Conservation (phyloP, 345 rosid species). For the Acer negundo region DNA sequence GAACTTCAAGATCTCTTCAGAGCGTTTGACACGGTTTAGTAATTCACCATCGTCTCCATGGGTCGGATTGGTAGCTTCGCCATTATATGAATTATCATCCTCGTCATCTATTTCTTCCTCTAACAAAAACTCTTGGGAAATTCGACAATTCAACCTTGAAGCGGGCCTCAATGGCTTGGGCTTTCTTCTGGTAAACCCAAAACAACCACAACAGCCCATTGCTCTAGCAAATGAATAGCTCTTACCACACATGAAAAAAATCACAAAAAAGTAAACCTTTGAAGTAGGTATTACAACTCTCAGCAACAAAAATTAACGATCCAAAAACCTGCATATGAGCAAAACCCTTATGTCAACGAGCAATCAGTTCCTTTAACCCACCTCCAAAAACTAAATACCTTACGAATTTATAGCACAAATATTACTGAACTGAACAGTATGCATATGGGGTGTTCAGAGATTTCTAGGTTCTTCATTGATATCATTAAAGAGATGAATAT, state of each 20-base stretch:
- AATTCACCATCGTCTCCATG: slow-evolving; percentile 57
- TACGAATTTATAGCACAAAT: too few relatives aligned
- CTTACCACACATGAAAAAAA: slow-evolving; percentile 55
- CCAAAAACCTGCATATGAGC: slow-evolving; percentile 36
- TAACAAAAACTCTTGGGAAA: slow-evolving; percentile 57
- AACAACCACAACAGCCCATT: slow-evolving; percentile 95
- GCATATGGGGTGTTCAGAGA: neutral
- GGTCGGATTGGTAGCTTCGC: slow-evolving; percentile 51
- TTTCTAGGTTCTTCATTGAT: neutral
- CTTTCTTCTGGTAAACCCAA: slow-evolving; percentile 61
- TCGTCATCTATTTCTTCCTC: slow-evolving; percentile 61
- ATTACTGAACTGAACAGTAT: neutral
- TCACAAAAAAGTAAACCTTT: slow-evolving; percentile 6
- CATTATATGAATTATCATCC: slow-evolving; percentile 53
- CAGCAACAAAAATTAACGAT: slow-evolving; percentile 18
- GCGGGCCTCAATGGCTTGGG: slow-evolving; percentile 38
- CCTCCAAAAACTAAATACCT: neutral
- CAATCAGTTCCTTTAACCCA: slow-evolving; percentile 2
- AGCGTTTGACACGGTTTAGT: slow-evolving; percentile 45
- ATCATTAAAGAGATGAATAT: neutral
- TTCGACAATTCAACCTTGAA: slow-evolving; percentile 34
- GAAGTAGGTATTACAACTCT: slow-evolving; percentile 27
- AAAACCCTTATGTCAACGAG: slow-evolving; percentile 17
- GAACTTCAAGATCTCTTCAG: slow-evolving; percentile 77
- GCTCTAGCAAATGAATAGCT: slow-evolving; percentile 54